Percentiles rank a stretch among this genome's conserved stretches.
These are phyloP conservation scores for Mycena sp. DNA, from an alignment of 1,284 basidiomycete species.

Conservation along the genomic window DNA sequence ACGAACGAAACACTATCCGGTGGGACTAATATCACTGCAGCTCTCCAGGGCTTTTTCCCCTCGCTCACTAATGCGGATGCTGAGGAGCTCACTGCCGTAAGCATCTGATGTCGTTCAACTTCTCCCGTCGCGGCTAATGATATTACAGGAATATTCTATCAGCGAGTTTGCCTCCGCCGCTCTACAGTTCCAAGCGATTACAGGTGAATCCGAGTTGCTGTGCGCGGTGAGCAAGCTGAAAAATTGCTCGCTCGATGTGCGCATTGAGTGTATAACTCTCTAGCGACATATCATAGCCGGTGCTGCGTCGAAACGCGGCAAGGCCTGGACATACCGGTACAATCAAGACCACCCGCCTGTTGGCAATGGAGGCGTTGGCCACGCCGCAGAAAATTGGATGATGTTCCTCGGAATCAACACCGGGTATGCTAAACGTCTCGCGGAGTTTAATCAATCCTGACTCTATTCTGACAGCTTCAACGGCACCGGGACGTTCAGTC, in stretches of 20 bases:
- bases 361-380: constrained; percentile 47
- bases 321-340: constrained; percentile 63
- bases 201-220: constrained; percentile 58
- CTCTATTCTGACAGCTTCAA: constrained; percentile 47
- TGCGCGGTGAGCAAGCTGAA: constrained; percentile 57
- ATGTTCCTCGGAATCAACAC: constrained; percentile 68
- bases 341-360: constrained; percentile 60
- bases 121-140: neutral
- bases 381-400: constrained; percentile 72
- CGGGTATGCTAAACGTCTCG: too few species aligned
- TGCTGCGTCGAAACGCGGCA: constrained; percentile 46
- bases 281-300: constrained; percentile 59
- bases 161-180: constrained; percentile 49
- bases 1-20: constrained; percentile 63
- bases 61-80: constrained; percentile 50
- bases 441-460: neutral
- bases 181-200: constrained; percentile 53
- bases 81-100: constrained; percentile 46
- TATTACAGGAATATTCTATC: constrained; percentile 42
- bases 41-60: constrained; percentile 55
- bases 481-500: constrained; percentile 53
- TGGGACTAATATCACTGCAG: constrained; percentile 46
- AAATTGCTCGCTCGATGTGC: neutral
- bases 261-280: neutral
- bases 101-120: constrained; percentile 30